Base-by-base conservation (phyloP, 1,284 basidiomycete species). In the Cutaneotrichosporon sp. region DNA sequence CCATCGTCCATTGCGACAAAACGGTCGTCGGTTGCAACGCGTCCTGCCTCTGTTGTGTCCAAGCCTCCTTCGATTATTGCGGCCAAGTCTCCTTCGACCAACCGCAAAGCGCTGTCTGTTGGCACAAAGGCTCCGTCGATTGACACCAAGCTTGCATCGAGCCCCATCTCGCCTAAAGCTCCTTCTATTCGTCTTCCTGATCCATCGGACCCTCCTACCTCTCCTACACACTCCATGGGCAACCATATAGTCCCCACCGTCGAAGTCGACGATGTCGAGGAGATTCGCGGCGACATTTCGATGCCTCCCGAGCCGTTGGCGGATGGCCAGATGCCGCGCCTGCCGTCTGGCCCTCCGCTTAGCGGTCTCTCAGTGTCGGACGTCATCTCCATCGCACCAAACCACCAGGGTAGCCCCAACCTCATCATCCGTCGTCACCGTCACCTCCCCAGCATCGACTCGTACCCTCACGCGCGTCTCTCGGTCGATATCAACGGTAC, bases 401-500 rank as follows among this genome's bases (percentile, higher is more conserved):
- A 56, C 31, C 49, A 52, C 18, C 59, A 60, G 14, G 66, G 66
- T 47, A 62, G 57, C 53, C 63, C 61, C 18, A 63, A 65, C 62
- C 61, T 67, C 30, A 63, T 68, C 53, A 65, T 68, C 50, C 61
- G 67, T 21, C 64, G 67, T 10, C 67, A 68, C 36, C 64, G 67
- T 26, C 61, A 65, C 34, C 21, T 63, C 4, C 67, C 67, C 38
- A 65, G 64, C 31, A 59, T 65, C 36, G 64, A 68, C 57, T 51
- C 51, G 36, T 65, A 58, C 60, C 55, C 55, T 31, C 63, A 71
- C 21, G 68, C 72, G 2, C 65, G 76, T 0, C 60, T 68, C 22
- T 75, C 73, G 7, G 73, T 79, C 42, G 76, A 79, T 50, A 58
- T 79, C 40, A 65, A 74, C 58, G 77, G 77, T 5, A 70, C 69